Conservation (phyloP, 768 basidiomycete genomes). For the Lyophyllum semitale region DNA sequence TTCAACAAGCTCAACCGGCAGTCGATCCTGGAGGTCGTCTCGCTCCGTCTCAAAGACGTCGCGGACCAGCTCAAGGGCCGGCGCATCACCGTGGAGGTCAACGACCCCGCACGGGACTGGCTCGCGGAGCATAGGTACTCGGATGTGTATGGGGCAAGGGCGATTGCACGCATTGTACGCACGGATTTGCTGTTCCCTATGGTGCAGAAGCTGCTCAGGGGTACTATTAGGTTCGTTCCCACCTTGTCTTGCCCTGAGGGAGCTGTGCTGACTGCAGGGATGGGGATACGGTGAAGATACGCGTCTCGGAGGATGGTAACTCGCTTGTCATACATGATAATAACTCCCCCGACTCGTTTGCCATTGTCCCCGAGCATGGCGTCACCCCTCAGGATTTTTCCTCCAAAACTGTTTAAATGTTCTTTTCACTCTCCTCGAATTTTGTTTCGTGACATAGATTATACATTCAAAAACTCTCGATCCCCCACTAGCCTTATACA, state of each 20-base stretch:
- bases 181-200: conserved; percentile 82
- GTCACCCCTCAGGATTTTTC: background rate
- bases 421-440: background rate
- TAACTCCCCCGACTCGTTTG: conserved; percentile 50
- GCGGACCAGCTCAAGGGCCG: conserved; percentile 61
- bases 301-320: conserved; percentile 42
- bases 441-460: background rate
- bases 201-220: conserved; percentile 77
- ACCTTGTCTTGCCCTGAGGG: background rate
- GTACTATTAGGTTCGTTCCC: conserved; percentile 65
- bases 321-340: conserved; percentile 60
- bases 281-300: conserved; percentile 66
- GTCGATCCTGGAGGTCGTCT: conserved; percentile 79
- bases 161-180: conserved; percentile 84
- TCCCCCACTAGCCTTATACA: conserved; percentile 4
- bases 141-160: conserved; percentile 82
- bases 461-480: background rate
- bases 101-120: conserved; percentile 62
- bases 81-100: conserved; percentile 73
- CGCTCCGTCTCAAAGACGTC: conserved; percentile 75
- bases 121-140: conserved; percentile 81
- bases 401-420: background rate
- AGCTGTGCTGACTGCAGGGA: conserved; percentile 40
- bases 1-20: conserved; percentile 85
- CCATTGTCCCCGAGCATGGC: conserved; percentile 15